Evolutionary conservation across 139 green algal species (phyloP), one percentile per base, ranked within the genome.

Genomic region (Marvania coccoides): DNA sequence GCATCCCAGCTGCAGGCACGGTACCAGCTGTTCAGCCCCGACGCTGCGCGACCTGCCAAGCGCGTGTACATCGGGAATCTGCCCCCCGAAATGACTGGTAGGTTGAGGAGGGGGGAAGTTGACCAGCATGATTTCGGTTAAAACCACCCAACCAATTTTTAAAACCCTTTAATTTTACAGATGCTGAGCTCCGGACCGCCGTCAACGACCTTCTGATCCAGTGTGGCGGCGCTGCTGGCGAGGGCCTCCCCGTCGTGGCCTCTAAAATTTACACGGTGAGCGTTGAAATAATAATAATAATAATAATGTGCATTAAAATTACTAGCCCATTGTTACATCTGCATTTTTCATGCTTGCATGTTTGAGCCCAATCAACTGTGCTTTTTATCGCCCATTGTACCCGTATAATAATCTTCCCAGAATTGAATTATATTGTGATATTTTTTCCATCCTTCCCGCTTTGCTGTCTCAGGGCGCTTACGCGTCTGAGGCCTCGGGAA

Each of bases 11-110:
- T 76, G 15, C 62, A 81, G 60, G 67, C 67, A 4, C 70, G 75
- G 1, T 83, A 81, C 46, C 61, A 80, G 61, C 61, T 78, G 12
- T 79, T 76, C 47, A 85, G 88, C 68, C 83, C 85, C 3, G 74
- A 88, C 31, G 69, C 83, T 3, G 70, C 86, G 4, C 80, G 87
- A 14, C 85, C 88, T 30, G 81, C 86, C 23, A 81, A 80, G 29
- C 71, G 86, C 15, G 69, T 93, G 26, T 93, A 93, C 48, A 63
- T 93, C 0, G 86, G 86, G 19, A 82, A 83, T 61, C 58, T 92
- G 42, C 81, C 80, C 6, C n/a, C 67, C 2, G 75, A 60, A 30
- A 82, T 78, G 5, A 78, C 48, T 4, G 83, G 86, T 34, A 59
- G 9, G 51, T 12, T 59, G 28, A 9, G 12, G 9, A 12, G 38